Evolutionary conservation across 306 rosid genomes (phyloP), one percentile per base, ranked within the genome.

Genomic region (Corylus americana): DNA sequence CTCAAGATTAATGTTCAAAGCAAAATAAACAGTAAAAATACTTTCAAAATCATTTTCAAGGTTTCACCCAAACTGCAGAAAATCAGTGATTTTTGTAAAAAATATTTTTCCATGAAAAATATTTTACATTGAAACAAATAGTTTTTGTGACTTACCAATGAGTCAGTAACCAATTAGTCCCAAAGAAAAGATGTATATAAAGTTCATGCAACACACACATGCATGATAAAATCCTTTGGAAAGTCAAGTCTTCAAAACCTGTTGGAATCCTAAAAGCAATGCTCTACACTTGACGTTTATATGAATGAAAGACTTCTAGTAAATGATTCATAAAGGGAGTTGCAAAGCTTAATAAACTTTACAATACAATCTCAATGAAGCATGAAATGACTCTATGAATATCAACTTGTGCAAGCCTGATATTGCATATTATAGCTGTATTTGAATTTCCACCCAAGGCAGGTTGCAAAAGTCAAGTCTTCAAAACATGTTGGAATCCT

Each of bases 381-480:
- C 76, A 45, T 45, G 72, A 27, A 78, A 69, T 75, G 42, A 75
- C 57, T 62, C 27, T 6, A 9, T 14, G 13, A 11, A 79, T 58
- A 67, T 70, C 75, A 73, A 92, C 35, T 31, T 86, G 97, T 50
- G 98, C 98, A 83, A 95, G 97, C 0, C 97, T 91, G 78, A 95
- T 91, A 73, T 95, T 95, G 82, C 98, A 95, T 79, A 95, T 95
- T 71, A 95, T 95, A 80, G 97, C 98, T 44, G 98, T 91, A 82
- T 91, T 95, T 37, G 98, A 93, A 90, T 92, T 95, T 84, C 98
- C 98, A 74, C 98, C 97, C 14, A 95, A 83, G 80, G 98, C 90
- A 80, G 98, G 96, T 87, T 95, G 98, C 85, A 58, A 58, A 22
- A 58, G 31, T 20, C 13, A 0, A 58, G 4, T 58, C 64, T 58